Conservation (phyloP, 1,139 yeast species). For the Sugiyamaella novakii region DNA sequence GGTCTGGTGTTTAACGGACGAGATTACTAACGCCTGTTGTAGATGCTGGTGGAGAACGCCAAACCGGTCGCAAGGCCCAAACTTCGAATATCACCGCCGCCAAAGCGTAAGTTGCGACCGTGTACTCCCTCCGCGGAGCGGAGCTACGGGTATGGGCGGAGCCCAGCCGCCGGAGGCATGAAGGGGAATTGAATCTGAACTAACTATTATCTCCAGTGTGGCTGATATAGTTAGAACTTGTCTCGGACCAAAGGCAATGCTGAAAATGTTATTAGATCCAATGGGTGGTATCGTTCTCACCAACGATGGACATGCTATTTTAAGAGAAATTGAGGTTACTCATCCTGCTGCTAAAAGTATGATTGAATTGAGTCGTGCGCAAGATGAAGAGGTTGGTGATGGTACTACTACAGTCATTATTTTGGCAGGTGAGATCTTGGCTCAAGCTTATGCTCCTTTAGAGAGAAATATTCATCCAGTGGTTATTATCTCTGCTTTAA, state of each 20-base stretch:
- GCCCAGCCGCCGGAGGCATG: constrained; percentile 11
- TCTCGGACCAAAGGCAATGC: constrained; percentile 99
- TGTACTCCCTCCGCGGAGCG: background rate
- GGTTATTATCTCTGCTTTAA: constrained; percentile 89
- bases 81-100: constrained; percentile 97
- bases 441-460: constrained; percentile 89
- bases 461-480: constrained; percentile 98
- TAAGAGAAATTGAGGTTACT: constrained; percentile 94
- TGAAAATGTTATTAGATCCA: constrained; percentile 96
- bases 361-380: constrained; percentile 96
- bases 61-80: constrained; percentile 97
- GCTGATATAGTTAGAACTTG: constrained; percentile 97
- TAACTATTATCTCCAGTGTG: constrained; percentile 45
- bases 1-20: background rate
- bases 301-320: constrained; percentile 96
- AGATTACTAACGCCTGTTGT: background rate
- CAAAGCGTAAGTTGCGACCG: constrained; percentile 56
- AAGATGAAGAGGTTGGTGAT: constrained; percentile 99
- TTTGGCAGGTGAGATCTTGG: constrained; percentile 93
- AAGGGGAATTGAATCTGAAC: background rate
- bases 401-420: constrained; percentile 94
- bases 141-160: constrained; percentile 7
- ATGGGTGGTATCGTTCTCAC: constrained; percentile 98
- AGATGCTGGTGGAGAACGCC: constrained; percentile 88
- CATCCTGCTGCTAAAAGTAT: constrained; percentile 97